Percentiles rank a stretch among this genome's conserved stretches.
Conservation (phyloP, 1,139 yeast species). For the Debaryomyces udenii region DNA sequence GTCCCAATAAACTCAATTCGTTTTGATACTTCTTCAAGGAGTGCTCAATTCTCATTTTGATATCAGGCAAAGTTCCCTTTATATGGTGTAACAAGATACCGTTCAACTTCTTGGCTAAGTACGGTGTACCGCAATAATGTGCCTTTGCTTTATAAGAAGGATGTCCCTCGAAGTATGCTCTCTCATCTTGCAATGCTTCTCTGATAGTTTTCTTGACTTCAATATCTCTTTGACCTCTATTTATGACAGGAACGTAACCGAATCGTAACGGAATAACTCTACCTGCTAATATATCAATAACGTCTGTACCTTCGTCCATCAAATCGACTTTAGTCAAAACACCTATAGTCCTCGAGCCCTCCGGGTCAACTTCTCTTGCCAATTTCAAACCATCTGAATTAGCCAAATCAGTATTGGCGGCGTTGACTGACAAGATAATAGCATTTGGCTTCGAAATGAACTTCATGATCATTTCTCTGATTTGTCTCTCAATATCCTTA, state of each 20-base stretch:
- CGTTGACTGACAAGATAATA: constrained; percentile 90
- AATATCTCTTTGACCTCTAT: constrained; percentile 97
- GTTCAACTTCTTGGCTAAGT: constrained; percentile 89
- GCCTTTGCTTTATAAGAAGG: constrained; percentile 84
- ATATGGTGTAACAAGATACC: constrained; percentile 90
- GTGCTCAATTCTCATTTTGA: constrained; percentile 85
- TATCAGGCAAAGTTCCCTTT: constrained; percentile 91
- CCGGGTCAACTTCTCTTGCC: constrained; percentile 98
- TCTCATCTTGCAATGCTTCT: constrained; percentile 84
- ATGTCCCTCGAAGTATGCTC: constrained; percentile 72
- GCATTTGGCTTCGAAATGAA: constrained; percentile 96
- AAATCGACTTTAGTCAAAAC: constrained; percentile 95
- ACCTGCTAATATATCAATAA: constrained; percentile 93
- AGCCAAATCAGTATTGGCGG: constrained; percentile 97
- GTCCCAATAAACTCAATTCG: constrained; percentile 77
- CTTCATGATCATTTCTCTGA: constrained; percentile 91
- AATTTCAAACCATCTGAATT: constrained; percentile 95
- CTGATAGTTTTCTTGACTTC: constrained; percentile 84
- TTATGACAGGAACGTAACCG: constrained; percentile 96
- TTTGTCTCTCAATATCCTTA: constrained; percentile 92
- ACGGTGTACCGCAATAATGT: constrained; percentile 93
- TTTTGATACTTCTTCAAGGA: constrained; percentile 79
- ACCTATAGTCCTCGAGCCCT: constrained; percentile 94
- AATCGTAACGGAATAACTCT: constrained; percentile 92
- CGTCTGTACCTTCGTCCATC: constrained; percentile 99